Percentiles rank a stretch among this genome's conserved stretches.
Evolutionary conservation across 1,284 basidiomycete genomes (phyloP).

Genomic region (Tranzscheliella williamsii): DNA sequence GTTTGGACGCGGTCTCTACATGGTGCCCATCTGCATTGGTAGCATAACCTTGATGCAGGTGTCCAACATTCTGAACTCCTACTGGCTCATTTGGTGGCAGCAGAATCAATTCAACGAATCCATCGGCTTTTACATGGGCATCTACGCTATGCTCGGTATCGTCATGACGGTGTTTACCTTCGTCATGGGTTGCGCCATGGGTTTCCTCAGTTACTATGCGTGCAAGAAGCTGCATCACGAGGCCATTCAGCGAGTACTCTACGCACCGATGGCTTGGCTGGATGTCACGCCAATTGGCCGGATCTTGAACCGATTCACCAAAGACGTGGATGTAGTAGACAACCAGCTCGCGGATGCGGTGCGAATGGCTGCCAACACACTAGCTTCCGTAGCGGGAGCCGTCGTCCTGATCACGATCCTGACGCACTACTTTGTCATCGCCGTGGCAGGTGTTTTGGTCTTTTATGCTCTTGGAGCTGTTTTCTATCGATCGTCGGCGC

Average conservation of each 20-base stretch:
- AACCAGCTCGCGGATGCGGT: slow-evolving; percentile 66
- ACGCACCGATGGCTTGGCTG: slow-evolving; percentile 76
- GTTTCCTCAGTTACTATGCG: slow-evolving; percentile 71
- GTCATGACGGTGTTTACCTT: slow-evolving; percentile 70
- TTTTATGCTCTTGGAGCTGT: slow-evolving; percentile 64
- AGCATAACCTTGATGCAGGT: slow-evolving; percentile 71
- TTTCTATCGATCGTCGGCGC: slow-evolving; percentile 84
- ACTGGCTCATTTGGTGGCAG: slow-evolving; percentile 65
- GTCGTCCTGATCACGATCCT: slow-evolving; percentile 72
- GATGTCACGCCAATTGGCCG: slow-evolving; percentile 81
- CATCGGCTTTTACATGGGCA: slow-evolving; percentile 70
- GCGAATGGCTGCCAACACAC: slow-evolving; percentile 56
- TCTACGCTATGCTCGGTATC: slow-evolving; percentile 73
- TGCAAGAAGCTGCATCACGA: slow-evolving; percentile 68
- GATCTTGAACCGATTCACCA: slow-evolving; percentile 76
- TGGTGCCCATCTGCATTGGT: slow-evolving; percentile 68
- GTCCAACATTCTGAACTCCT: slow-evolving; percentile 63
- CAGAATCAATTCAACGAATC: slow-evolving; percentile 65
- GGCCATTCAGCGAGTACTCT: slow-evolving; percentile 67
- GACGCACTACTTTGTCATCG: slow-evolving; percentile 70
- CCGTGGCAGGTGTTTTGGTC: slow-evolving; percentile 61
- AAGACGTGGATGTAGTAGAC: slow-evolving; percentile 83
- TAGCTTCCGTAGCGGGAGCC: slow-evolving; percentile 65
- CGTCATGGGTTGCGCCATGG: slow-evolving; percentile 67
- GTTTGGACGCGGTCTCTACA: slow-evolving; percentile 69